phyloP scores from a whole-genome alignment of 495 filamentous ascomycete genomes.

The Collariella sp. region DNA sequence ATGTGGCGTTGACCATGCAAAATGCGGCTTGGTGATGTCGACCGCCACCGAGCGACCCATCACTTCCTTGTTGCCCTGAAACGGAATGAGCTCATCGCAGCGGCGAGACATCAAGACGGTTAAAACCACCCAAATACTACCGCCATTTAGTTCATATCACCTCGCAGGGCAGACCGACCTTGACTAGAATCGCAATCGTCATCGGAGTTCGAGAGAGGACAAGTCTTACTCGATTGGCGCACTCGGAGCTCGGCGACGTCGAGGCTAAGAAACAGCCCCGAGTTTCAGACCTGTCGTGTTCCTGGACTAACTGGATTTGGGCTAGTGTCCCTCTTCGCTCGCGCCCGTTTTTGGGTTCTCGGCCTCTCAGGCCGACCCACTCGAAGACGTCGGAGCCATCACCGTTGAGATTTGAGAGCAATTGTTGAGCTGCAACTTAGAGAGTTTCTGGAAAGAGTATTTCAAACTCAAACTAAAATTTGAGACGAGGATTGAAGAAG shows the following conservation, averaged over 20 bases:
- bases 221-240: background rate
- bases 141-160: too few species aligned
- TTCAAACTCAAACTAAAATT: too few species aligned
- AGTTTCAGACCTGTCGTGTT: conserved; percentile 28
- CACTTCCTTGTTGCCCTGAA: background rate
- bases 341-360: background rate
- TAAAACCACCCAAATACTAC: too few species aligned
- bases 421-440: too few species aligned
- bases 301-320: conserved; percentile 17
- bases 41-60: background rate
- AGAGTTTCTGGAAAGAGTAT: too few species aligned
- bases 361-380: too few species aligned
- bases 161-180: too few species aligned
- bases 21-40: background rate
- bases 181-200: too few species aligned
- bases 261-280: conserved; percentile 15
- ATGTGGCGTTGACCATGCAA: background rate
- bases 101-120: background rate
- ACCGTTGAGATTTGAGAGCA: background rate
- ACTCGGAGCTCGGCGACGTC: background rate
- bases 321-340: background rate
- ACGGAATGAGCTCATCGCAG: background rate
- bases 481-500: too few species aligned
- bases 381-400: too few species aligned
- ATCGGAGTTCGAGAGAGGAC: background rate